Evolutionary conservation across 257 asterid species (phyloP), one percentile per base, ranked within the genome.

Genomic region (Apocynum venetum): DNA sequence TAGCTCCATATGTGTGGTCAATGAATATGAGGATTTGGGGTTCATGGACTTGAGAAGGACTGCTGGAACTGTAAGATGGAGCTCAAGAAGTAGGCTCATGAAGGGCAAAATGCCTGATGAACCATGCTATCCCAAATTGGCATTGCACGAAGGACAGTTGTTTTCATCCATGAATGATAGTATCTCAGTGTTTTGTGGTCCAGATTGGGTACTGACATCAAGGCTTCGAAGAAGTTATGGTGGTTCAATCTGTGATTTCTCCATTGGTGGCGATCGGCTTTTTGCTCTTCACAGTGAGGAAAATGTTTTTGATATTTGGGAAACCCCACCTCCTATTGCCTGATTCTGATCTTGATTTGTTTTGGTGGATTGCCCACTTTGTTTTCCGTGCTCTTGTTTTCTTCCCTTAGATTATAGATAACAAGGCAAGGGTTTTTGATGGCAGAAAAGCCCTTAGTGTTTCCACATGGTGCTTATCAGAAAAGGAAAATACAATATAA

Each of bases 211-310:
- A 43, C 64, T 92, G 55, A 91, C 97, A 0, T 92, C 97, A 0
- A 84, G 97, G 81, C 76, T 94, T 65, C 72, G 96, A 64, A 88
- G 91, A n/a, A 89, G 93, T 43, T 86, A 83, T 63, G 97, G 97
- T 25, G 98, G 98, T 60, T 94, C 98, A 0, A 94, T 94, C 12
- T 94, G 97, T 70, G 97, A 94, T 83, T 94, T 94, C 72, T 92
- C 98, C 1, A 88, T 94, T 0, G 97, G 97, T 12, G 98, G 98
- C 0, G 97, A 94, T 77, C 83, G 97, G 73, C 88, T 94, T 8
- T 94, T 94, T 44, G 97, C 97, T 1, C 75, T 94, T 61, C 98
- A 92, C 43, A 92, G 98, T 55, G 98, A 94, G 59, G 98, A 94
- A 76, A 92, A 94, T 78, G 96, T 91, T 64, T 94, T 94, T 35